Percentiles rank a stretch among this genome's conserved stretches.
phyloP scores from a whole-genome alignment of 306 rosid species.

The Biancaea sappan region DNA sequence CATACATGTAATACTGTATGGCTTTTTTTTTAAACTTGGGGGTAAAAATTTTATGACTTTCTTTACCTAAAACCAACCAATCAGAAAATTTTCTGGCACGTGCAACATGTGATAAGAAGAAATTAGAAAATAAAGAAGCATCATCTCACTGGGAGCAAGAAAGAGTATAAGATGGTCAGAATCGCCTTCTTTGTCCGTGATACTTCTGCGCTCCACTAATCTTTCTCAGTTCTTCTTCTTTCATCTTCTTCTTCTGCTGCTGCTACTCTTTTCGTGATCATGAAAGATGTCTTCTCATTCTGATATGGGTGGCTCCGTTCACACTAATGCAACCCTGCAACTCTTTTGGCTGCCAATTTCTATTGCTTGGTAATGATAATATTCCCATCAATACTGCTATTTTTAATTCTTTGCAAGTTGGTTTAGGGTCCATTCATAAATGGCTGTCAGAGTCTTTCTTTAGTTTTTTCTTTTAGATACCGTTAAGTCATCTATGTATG shows the following conservation, averaged over 20 bases:
- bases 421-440: conserved; percentile 16
- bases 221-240: not conserved
- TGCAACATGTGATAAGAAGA: not conserved
- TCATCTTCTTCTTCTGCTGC: not conserved
- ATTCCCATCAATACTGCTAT: not conserved
- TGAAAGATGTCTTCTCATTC: conserved; percentile 22
- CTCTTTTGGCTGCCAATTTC: conserved; percentile 25
- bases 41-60: not conserved
- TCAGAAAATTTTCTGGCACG: not conserved
- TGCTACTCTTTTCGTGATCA: not conserved
- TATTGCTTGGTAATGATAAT: conserved; percentile 31
- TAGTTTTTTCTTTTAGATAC: not conserved
- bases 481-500: not conserved
- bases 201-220: conserved; percentile 1
- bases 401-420: not conserved
- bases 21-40: too few species aligned
- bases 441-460: not conserved
- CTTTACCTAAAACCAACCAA: not conserved
- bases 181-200: conserved; percentile 43
- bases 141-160: not conserved
- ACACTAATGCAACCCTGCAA: conserved; percentile 21
- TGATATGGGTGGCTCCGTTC: conserved; percentile 30
- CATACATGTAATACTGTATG: too few species aligned
- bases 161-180: not conserved
- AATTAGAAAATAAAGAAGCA: not conserved